phyloP scores from a whole-genome alignment of 2,329 filamentous ascomycete genomes.

The Aspergillus japonicus region DNA sequence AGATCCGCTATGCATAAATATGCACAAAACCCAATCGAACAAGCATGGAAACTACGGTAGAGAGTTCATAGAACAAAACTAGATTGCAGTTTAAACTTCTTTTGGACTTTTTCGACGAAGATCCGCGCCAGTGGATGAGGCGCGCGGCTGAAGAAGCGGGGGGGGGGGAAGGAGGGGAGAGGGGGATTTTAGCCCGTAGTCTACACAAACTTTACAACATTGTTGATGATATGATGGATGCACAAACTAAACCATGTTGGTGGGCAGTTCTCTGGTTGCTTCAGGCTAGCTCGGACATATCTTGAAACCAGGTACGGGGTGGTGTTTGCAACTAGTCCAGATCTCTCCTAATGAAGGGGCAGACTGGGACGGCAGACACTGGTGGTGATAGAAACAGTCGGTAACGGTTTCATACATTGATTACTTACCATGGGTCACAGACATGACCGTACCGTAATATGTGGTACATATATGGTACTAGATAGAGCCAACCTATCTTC shows the following conservation, averaged over 20 bases:
- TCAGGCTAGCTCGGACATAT: background rate
- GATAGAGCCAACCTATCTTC: too few relatives aligned
- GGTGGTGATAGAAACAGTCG: too few relatives aligned
- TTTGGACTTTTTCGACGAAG: constrained; percentile 16
- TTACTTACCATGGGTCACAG: too few relatives aligned
- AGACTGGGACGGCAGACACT: too few relatives aligned
- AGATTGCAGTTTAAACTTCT: constrained; percentile 11
- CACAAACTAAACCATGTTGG: background rate
- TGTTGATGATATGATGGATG: background rate
- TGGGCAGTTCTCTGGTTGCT: too few relatives aligned
- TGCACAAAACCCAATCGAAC: background rate
- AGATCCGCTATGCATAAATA: background rate
- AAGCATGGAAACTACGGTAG: background rate
- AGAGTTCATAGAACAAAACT: background rate
- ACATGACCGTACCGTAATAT: too few relatives aligned
- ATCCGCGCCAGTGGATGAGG: constrained; percentile 1
- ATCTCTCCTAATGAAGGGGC: background rate
- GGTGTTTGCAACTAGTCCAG: background rate
- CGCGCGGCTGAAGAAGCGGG: constrained; percentile 22
- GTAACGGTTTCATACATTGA: too few relatives aligned
- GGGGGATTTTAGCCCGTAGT: background rate
- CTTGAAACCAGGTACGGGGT: background rate
- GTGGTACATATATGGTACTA: too few relatives aligned
- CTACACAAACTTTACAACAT: background rate
- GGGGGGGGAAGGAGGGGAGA: background rate